These are phyloP conservation scores for Hanseniaspora sp. DNA, from an alignment of 1,139 yeast species.

Conservation along the genomic window DNA sequence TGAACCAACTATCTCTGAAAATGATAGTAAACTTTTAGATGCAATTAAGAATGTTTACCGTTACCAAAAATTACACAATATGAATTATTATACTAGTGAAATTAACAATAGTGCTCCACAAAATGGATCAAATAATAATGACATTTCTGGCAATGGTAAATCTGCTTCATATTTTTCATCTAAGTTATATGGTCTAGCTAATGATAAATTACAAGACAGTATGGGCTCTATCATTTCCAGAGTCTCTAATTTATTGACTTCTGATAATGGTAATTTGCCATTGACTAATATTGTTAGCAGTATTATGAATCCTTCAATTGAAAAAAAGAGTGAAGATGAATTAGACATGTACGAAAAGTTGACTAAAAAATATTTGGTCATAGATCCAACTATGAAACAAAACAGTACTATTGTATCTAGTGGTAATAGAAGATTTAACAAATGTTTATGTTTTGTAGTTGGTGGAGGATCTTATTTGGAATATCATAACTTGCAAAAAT, in stretches of 20 bases:
- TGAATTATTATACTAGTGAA: constrained; percentile 26
- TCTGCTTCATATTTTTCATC: constrained; percentile 70
- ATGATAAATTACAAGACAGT: constrained; percentile 66
- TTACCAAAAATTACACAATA: constrained; percentile 27
- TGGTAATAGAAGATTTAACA: constrained; percentile 67
- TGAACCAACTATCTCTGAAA: constrained; percentile 22
- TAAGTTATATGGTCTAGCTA: constrained; percentile 67
- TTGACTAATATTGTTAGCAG: constrained; percentile 85
- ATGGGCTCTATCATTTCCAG: constrained; percentile 82
- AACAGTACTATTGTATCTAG: constrained; percentile 89
- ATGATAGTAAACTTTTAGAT: constrained; percentile 10
- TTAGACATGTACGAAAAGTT: constrained; percentile 48
- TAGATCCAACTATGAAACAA: constrained; percentile 75
- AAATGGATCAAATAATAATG: constrained; percentile 18
- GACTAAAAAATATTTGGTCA: constrained; percentile 81
- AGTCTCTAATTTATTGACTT: constrained; percentile 70
- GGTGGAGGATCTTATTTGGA: constrained; percentile 96
- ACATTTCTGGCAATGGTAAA: constrained; percentile 27
- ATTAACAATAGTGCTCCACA: constrained; percentile 21
- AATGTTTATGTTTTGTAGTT: constrained; percentile 77
- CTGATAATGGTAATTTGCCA: constrained; percentile 71
- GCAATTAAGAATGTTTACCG: constrained; percentile 17
- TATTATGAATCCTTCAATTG: constrained; percentile 39
- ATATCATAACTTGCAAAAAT: constrained; percentile 86
- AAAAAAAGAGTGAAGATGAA: constrained; percentile 42